Conservation (phyloP, 148 eudicot genomes). For the Chenopodium album region DNA sequence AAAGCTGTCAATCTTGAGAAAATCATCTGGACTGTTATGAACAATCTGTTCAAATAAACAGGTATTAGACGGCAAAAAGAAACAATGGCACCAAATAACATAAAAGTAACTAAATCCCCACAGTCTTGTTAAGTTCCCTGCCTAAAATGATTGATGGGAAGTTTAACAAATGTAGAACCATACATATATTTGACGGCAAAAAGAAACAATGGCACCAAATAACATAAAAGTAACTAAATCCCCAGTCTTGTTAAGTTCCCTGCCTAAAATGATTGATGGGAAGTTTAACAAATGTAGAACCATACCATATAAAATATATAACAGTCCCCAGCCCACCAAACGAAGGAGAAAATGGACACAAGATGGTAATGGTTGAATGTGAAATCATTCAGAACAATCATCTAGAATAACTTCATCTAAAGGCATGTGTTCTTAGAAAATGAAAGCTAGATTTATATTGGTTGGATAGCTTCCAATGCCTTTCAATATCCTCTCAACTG, state of each 20-base stretch:
- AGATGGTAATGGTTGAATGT: too few species aligned
- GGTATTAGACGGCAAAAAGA: slow-evolving; percentile 13
- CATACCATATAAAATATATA: not conserved
- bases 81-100: not conserved
- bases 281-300: not conserved
- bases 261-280: not conserved
- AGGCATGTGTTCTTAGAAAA: not conserved
- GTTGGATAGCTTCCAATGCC: not conserved
- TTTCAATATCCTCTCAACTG: not conserved
- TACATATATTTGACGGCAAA: slow-evolving; percentile 4
- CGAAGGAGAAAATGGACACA: not conserved
- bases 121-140: not conserved
- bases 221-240: not conserved
- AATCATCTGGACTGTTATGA: slow-evolving; percentile 73
- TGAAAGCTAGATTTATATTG: too few species aligned
- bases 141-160: not conserved
- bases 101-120: not conserved
- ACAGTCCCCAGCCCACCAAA: not conserved
- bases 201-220: slow-evolving; percentile 5
- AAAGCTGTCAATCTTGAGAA: slow-evolving; percentile 56
- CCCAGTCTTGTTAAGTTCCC: not conserved
- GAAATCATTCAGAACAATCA: not conserved
- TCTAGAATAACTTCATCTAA: not conserved
- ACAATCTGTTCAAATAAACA: slow-evolving; percentile 58
- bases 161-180: not conserved